Evolutionary conservation across 129 eudicot genomes (phyloP).

Genomic region (Centella asiatica): DNA sequence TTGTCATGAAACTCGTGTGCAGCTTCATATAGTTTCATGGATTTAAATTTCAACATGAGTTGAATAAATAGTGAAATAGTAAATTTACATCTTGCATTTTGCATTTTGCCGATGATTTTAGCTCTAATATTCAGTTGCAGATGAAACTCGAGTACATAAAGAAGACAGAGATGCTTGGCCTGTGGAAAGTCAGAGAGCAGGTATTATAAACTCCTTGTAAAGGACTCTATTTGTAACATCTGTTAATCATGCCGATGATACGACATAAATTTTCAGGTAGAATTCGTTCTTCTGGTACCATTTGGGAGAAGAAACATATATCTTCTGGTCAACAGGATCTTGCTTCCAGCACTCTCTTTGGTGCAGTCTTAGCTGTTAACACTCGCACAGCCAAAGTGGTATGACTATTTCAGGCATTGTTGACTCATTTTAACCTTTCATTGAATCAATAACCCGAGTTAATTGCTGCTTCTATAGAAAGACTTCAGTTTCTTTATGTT

Average conservation of each 20-base stretch:
- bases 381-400: slow-evolving; percentile 32
- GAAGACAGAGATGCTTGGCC: slow-evolving; percentile 35
- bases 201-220: slow-evolving; percentile 26
- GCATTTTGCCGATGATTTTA: not conserved
- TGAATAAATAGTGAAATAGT: not conserved
- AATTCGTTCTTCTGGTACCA: slow-evolving; percentile 44
- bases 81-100: not conserved
- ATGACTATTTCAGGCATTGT: slow-evolving; percentile 17
- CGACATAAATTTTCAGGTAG: slow-evolving; percentile 41
- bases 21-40: too few species aligned
- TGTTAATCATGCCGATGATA: slow-evolving; percentile 9
- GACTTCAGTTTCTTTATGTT: too few species aligned
- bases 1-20: too few species aligned
- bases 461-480: too few species aligned
- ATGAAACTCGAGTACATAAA: slow-evolving; percentile 45
- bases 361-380: slow-evolving; percentile 33
- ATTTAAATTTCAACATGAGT: not conserved
- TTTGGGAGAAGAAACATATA: slow-evolving; percentile 65
- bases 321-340: slow-evolving; percentile 33
- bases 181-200: slow-evolving; percentile 46
- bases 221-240: slow-evolving; percentile 10
- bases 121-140: slow-evolving; percentile 29
- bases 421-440: not conserved
- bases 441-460: too few species aligned
- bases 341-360: slow-evolving; percentile 50